Evolutionary conservation across 169 alveolate genomes (phyloP), one percentile per base, ranked within the genome.

Genomic region (Eimeria tenella): DNA sequence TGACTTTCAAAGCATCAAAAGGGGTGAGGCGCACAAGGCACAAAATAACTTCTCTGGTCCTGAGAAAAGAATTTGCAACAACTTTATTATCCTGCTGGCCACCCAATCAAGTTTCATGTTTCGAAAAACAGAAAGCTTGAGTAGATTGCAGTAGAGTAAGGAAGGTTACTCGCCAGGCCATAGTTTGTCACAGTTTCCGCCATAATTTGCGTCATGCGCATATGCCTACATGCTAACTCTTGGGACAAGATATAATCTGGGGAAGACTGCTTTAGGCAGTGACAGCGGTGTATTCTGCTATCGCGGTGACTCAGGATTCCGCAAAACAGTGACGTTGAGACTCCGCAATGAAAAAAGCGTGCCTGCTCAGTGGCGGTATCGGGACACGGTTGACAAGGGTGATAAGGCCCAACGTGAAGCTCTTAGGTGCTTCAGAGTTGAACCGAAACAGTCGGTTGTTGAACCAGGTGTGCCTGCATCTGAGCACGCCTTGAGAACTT

Each of bases 301-400:
- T 19, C 4, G 19, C 5, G 97, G 97, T 81, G 99, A 97, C n/a
- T 95, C 97, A 42, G 98, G 98, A 52, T 89, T 97, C 95, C 6
- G 96, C 96, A 83, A 97, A 95, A 89, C 96, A 97, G 19, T 97
- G 60, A 53, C 63, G 23, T 49, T 88, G 23, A 52, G 99, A 94
- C 94, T 98, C 70, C 97, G 97, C 77, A 98, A 98, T 94, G 97
- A 96, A 56, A 96, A 97, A 95, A 98, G 97, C 94, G 98, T 98
- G 1, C 98, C 98, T 53, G 98, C 98, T 84, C 98, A 96, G 63
- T 98, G 99, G 99, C 94, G 96, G 0, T 97, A 96, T 60, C 91
- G 97, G 49, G 96, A 96, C 58, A 97, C 97, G 60, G 96, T 93
- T 49, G 97, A 96, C 88, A 95, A 96, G 68, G 95, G 97, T 0